phyloP scores from a whole-genome alignment of 495 filamentous ascomycete genomes.

The Pseudomonodictys pantanalensis region DNA sequence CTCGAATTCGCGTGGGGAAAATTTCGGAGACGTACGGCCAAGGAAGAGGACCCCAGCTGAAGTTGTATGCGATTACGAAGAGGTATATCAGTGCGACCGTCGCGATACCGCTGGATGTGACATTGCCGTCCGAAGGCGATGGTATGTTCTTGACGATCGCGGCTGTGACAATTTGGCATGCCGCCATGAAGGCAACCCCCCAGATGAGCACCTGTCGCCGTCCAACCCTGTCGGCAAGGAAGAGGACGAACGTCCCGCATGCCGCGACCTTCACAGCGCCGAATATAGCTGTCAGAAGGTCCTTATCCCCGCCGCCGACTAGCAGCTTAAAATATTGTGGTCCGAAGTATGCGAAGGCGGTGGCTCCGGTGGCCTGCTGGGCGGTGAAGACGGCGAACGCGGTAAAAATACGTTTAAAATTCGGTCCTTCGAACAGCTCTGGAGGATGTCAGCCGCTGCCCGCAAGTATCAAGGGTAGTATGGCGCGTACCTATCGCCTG shows the following conservation, averaged over 20 bases:
- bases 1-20: slow-evolving; percentile 32
- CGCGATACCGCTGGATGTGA: slow-evolving; percentile 50
- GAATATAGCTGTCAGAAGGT: slow-evolving; percentile 26
- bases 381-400: slow-evolving; percentile 33
- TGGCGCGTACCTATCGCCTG: too few species aligned
- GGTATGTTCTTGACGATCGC: slow-evolving; percentile 43
- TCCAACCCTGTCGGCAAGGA: slow-evolving; percentile 55
- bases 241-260: slow-evolving; percentile 57
- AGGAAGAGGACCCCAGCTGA: slow-evolving; percentile 63
- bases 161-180: slow-evolving; percentile 45
- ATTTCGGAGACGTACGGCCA: slow-evolving; percentile 40
- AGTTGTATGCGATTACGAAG: slow-evolving; percentile 54
- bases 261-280: slow-evolving; percentile 44
- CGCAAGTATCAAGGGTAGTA: too few species aligned
- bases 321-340: slow-evolving; percentile 39
- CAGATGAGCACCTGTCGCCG: slow-evolving; percentile 55
- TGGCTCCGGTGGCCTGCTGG: slow-evolving; percentile 36
- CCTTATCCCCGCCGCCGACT: slow-evolving; percentile 24
- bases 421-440: slow-evolving; percentile 17
- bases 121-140: slow-evolving; percentile 36
- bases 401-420: slow-evolving; percentile 14
- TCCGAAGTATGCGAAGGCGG: slow-evolving; percentile 35
- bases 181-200: slow-evolving; percentile 53
- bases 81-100: slow-evolving; percentile 37
- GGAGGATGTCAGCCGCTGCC: too few species aligned